Evolutionary conservation across 2,329 filamentous ascomycete genomes (phyloP).

Genomic region (Neocucurbitaria cava): DNA sequence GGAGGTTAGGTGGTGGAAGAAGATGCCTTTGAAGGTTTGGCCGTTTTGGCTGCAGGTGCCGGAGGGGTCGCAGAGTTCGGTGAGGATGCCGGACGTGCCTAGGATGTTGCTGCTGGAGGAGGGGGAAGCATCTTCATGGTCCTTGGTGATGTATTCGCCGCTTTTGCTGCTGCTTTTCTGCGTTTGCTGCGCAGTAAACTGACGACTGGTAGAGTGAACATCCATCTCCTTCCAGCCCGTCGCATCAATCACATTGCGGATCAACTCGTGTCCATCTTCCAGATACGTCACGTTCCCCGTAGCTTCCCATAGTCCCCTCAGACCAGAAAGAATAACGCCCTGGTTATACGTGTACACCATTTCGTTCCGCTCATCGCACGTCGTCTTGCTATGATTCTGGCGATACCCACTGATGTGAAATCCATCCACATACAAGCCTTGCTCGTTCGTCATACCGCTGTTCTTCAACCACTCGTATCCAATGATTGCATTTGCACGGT

Average conservation of each 20-base stretch:
- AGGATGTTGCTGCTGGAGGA: slow-evolving; percentile 74
- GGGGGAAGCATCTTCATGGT: not conserved
- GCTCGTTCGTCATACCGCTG: slow-evolving; percentile 79
- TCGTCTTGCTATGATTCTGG: slow-evolving; percentile 65
- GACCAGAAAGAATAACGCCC: slow-evolving; percentile 83
- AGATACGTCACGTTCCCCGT: slow-evolving; percentile 77
- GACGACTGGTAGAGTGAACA: not conserved
- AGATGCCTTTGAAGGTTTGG: slow-evolving; percentile 94
- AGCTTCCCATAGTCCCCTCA: slow-evolving; percentile 79
- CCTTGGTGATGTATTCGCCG: slow-evolving; percentile 12
- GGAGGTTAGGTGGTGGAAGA: slow-evolving; percentile 83
- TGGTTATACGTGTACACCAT: slow-evolving; percentile 98
- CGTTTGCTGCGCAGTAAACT: slow-evolving; percentile 3
- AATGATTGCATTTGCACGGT: slow-evolving; percentile 75
- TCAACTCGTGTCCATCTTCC: slow-evolving; percentile 77
- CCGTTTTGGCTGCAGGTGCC: slow-evolving; percentile 80
- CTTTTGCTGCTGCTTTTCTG: not conserved
- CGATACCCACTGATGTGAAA: slow-evolving; percentile 78
- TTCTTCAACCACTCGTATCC: slow-evolving; percentile 81
- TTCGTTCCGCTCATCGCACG: slow-evolving; percentile 81
- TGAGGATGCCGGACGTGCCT: slow-evolving; percentile 79
- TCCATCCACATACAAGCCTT: slow-evolving; percentile 83
- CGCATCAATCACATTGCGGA: slow-evolving; percentile 75
- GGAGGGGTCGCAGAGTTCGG: slow-evolving; percentile 80
- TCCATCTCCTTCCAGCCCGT: slow-evolving; percentile 71